A percentile compares a stretch with the other conserved stretches of the same genome.
phyloP scores from a whole-genome alignment of 768 basidiomycete genomes.

The Auricularia sp. region DNA sequence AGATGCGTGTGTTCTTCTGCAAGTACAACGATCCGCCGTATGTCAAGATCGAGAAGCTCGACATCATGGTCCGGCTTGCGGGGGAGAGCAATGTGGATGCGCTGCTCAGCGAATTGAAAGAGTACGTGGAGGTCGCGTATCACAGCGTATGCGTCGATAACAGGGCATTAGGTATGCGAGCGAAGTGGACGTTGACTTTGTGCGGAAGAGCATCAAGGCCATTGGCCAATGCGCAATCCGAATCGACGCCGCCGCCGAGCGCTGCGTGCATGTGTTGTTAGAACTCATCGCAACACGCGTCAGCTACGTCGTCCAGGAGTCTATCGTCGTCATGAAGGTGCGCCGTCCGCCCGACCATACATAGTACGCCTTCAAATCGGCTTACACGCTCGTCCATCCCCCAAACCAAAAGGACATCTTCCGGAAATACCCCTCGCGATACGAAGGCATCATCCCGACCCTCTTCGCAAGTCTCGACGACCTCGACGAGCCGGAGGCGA shows the following conservation, averaged over 20 bases:
- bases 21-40: conserved; percentile 99
- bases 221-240: conserved; percentile 96
- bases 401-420: conserved; percentile 64
- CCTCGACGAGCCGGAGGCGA: conserved; percentile 95
- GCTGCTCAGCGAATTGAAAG: conserved; percentile 87
- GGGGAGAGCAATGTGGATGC: conserved; percentile 90
- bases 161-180: conserved; percentile 66
- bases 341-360: no score
- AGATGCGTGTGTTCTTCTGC: conserved; percentile 99
- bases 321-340: conserved; percentile 90
- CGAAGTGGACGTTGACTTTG: conserved; percentile 98
- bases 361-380: no score
- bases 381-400: no score
- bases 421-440: conserved; percentile 91
- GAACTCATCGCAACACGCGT: conserved; percentile 90
- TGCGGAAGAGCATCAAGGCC: conserved; percentile 85
- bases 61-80: conserved; percentile 94
- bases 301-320: conserved; percentile 96
- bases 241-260: conserved; percentile 84
- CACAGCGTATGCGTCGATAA: not conserved
- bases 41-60: conserved; percentile 96
- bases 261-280: conserved; percentile 87
- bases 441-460: conserved; percentile 94
- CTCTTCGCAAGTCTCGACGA: conserved; percentile 93
- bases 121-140: conserved; percentile 41